phyloP scores from a whole-genome alignment of 257 asterid species.

The Perilla frutescens region DNA sequence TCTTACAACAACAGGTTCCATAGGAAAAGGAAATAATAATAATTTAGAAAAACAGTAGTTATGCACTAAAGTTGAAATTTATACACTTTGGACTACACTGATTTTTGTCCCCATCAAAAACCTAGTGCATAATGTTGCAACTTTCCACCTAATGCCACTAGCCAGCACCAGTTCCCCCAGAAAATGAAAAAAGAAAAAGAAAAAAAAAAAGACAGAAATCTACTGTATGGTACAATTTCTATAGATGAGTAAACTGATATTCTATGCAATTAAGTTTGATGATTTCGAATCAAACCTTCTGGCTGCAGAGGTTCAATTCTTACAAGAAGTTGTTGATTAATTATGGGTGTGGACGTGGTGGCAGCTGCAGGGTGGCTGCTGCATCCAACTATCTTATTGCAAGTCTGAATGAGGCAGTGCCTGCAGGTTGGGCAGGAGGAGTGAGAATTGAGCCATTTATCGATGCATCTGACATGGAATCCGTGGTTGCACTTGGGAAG shows the following conservation, averaged over 20 bases:
- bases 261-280: conserved; percentile 31
- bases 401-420: conserved; percentile 56
- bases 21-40: not conserved
- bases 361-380: not conserved
- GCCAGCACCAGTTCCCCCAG: conserved; percentile 2
- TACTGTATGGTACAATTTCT: conserved; percentile 34
- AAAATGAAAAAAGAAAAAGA: not conserved
- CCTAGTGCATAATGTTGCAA: conserved; percentile 41
- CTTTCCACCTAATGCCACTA: conserved; percentile 40
- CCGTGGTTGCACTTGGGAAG: conserved; percentile 61
- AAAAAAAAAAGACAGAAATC: not conserved
- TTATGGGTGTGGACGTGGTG: conserved; percentile 10
- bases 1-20: conserved; percentile 20
- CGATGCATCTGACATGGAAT: conserved; percentile 60
- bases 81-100: conserved; percentile 32
- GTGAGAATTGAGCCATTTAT: conserved; percentile 56
- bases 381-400: conserved; percentile 50
- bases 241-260: not conserved
- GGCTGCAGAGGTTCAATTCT: conserved; percentile 54
- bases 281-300: conserved; percentile 53
- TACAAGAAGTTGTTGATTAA: conserved; percentile 31
- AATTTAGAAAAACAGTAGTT: conserved; percentile 18
- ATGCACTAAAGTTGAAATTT: conserved; percentile 34
- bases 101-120: conserved; percentile 32
- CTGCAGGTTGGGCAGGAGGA: conserved; percentile 68